Evolutionary conservation across 1,284 basidiomycete species (phyloP), one percentile per base, ranked within the genome.

Genomic region (Peniophora sp.): DNA sequence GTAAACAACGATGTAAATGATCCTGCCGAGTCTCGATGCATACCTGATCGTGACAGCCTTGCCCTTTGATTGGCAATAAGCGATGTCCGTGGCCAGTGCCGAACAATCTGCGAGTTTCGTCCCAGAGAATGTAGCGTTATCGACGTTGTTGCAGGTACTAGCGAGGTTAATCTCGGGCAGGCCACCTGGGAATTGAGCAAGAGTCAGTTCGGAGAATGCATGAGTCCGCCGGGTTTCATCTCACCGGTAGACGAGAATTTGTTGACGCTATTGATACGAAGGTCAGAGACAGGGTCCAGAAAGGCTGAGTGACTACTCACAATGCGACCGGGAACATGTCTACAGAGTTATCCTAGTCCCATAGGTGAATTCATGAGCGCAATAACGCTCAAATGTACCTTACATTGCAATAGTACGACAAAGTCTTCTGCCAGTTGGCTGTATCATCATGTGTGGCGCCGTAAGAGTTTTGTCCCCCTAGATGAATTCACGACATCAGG

Each of bases 271-370:
- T n/a, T n/a, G n/a, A n/a, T n/a, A n/a, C n/a, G n/a, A n/a, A n/a
- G n/a, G n/a, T n/a, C n/a, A n/a, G n/a, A n/a, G n/a, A n/a, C n/a
- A n/a, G n/a, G n/a, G n/a, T n/a, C n/a, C n/a, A n/a, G n/a, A n/a
- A n/a, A n/a, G n/a, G n/a, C n/a, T n/a, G n/a, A n/a, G n/a, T n/a
- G n/a, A n/a, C n/a, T n/a, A n/a, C n/a, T n/a, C n/a, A n/a, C n/a
- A 85, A 84, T 14, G 81, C 76, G 43, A 84, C 57, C 3, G 81
- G 80, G 56, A 84, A 76, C 5, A 78, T 78, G 58, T 85, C 78
- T 50, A 84, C 75, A 9, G 75, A 69, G 58, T 79, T 69, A 59
- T 84, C 79, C 77, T 81, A n/a, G n/a, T n/a, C n/a, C n/a, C n/a
- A n/a, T n/a, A n/a, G n/a, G n/a, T n/a, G n/a, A n/a, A n/a, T n/a